Percentiles rank a stretch among this genome's conserved stretches.
These are phyloP conservation scores for Didymella lethalis DNA, from an alignment of 2,329 filamentous ascomycete species.

Conservation along the genomic window DNA sequence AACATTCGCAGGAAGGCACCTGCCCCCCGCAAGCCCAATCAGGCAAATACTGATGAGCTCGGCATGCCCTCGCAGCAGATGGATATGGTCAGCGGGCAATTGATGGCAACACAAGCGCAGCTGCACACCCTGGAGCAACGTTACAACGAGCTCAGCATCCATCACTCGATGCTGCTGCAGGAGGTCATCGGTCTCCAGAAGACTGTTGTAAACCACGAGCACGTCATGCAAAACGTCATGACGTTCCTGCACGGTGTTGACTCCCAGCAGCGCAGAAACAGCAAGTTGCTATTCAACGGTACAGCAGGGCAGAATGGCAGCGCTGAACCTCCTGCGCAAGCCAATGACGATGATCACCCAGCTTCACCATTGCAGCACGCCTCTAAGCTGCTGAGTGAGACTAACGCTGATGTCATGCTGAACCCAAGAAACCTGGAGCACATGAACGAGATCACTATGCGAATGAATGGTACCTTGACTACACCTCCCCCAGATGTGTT, in stretches of 20 bases:
- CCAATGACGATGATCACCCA: constrained; percentile 66
- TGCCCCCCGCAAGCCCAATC: constrained; percentile 76
- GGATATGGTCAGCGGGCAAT: constrained; percentile 84
- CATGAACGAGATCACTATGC: constrained; percentile 66
- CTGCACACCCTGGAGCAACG: constrained; percentile 86
- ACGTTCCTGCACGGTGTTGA: constrained; percentile 71
- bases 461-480: constrained; percentile 63
- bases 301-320: constrained; percentile 54
- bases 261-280: constrained; percentile 69
- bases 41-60: constrained; percentile 66
- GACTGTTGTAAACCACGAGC: constrained; percentile 75
- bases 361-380: constrained; percentile 74
- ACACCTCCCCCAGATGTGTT: constrained; percentile 65
- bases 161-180: constrained; percentile 70
- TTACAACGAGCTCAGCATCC: constrained; percentile 77
- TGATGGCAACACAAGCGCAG: constrained; percentile 91
- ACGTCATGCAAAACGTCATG: constrained; percentile 75
- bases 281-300: constrained; percentile 54
- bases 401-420: constrained; percentile 70
- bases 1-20: constrained; percentile 97
- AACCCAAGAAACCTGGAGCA: constrained; percentile 71
- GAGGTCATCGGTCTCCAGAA: constrained; percentile 71
- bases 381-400: constrained; percentile 70
- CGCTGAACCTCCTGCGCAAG: constrained; percentile 53
- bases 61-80: constrained; percentile 86